Evolutionary conservation across 2,329 filamentous ascomycete species (phyloP).

Genomic region (Scedosporium boydii): DNA sequence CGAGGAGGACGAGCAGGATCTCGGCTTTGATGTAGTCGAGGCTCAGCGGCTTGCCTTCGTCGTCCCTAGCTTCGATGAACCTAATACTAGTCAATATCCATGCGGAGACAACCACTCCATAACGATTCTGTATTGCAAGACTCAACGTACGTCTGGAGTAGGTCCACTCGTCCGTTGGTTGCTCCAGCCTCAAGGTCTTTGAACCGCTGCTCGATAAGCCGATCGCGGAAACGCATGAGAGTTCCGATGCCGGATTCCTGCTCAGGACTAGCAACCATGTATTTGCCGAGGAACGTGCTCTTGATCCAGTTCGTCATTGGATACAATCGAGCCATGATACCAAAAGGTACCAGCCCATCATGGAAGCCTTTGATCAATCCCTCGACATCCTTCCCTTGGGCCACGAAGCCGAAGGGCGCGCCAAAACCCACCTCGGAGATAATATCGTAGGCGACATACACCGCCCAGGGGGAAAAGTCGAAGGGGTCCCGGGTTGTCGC

Average conservation of each 20-base stretch:
- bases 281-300: conserved; percentile 39
- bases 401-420: conserved; percentile 44
- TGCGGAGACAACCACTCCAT: neutral
- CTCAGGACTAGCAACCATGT: conserved; percentile 39
- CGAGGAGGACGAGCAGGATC: conserved; percentile 26
- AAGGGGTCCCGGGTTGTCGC: conserved; percentile 32
- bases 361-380: conserved; percentile 46
- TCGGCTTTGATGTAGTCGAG: conserved; percentile 43
- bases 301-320: conserved; percentile 47
- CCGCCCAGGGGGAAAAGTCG: conserved; percentile 47
- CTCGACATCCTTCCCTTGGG: conserved; percentile 39
- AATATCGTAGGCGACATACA: conserved; percentile 48
- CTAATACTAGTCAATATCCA: conserved; percentile 14
- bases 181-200: conserved; percentile 36
- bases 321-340: conserved; percentile 39
- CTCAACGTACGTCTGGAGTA: conserved; percentile 36
- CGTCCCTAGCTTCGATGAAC: conserved; percentile 33
- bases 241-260: conserved; percentile 44
- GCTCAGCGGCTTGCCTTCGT: conserved; percentile 33
- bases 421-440: conserved; percentile 48
- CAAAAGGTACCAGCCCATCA: conserved; percentile 39
- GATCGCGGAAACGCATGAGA: conserved; percentile 48
- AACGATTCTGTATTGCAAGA: neutral
- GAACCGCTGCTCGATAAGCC: conserved; percentile 36
- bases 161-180: conserved; percentile 28